A percentile compares a stretch with the other conserved stretches of the same genome.
phyloP scores from a whole-genome alignment of 208 protist species.

The Paratrypanosoma confusum region DNA sequence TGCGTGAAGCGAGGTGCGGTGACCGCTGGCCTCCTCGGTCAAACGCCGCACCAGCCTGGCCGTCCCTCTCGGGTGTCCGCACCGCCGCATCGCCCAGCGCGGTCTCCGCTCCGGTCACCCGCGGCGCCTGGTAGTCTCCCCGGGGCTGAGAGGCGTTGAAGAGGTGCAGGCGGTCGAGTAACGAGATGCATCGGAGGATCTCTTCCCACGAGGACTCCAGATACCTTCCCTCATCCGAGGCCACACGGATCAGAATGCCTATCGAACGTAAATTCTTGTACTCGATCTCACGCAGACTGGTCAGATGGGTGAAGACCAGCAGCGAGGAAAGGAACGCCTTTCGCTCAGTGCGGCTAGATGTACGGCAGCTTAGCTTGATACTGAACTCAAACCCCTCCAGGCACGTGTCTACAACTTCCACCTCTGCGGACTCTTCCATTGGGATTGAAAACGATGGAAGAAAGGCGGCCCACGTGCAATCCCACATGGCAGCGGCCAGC shows the following conservation, averaged over 20 bases:
- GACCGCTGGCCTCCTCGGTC: too few relatives aligned
- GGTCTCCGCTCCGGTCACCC: not conserved
- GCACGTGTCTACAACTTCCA: conserved; percentile 39
- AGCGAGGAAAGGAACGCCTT: conserved; percentile 58
- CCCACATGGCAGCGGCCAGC: conserved; percentile 43
- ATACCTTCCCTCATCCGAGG: conserved; percentile 53
- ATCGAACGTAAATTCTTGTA: conserved; percentile 81
- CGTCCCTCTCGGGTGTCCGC: too few relatives aligned
- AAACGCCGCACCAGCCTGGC: too few relatives aligned
- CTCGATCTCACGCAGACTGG: conserved; percentile 34
- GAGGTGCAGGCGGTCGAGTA: conserved; percentile 49
- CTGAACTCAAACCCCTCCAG: conserved; percentile 40
- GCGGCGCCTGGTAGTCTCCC: not conserved
- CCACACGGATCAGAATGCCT: conserved; percentile 50
- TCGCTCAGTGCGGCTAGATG: conserved; percentile 38
- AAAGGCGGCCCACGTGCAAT: conserved; percentile 42
- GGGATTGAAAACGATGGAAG: conserved; percentile 38
- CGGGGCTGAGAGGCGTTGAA: conserved; percentile 11
- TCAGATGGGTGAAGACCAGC: conserved; percentile 51
- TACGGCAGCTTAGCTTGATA: conserved; percentile 37
- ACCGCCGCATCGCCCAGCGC: not conserved
- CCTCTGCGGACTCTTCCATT: conserved; percentile 28
- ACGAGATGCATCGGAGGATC: conserved; percentile 63
- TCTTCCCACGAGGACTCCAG: conserved; percentile 39
- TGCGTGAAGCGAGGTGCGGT: too few relatives aligned